These are phyloP conservation scores for Sequoia sempervirens DNA, from an alignment of 75 land plant species.

Conservation along the genomic window DNA sequence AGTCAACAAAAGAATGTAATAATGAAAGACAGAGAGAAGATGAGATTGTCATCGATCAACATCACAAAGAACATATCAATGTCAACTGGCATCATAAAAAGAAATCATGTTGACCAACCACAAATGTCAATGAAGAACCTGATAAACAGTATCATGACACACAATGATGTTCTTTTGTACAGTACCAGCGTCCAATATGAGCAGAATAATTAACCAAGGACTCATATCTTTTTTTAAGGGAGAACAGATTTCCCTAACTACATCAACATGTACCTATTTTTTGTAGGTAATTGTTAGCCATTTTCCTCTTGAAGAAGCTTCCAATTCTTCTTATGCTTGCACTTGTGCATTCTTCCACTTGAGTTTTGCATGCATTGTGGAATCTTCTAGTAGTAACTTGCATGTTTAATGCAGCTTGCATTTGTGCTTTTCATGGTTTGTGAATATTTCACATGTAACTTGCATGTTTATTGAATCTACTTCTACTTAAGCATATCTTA, in stretches of 20 bases:
- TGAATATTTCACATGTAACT: too few species aligned
- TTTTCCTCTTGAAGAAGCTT: too few species aligned
- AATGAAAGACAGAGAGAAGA: not conserved
- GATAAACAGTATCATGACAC: not conserved
- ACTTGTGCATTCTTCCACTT: too few species aligned
- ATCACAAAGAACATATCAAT: not conserved
- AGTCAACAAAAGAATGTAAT: not conserved
- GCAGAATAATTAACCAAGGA: not conserved
- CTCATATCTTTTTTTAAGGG: not conserved
- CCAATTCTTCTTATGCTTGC: too few species aligned
- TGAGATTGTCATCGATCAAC: not conserved
- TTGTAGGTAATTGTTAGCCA: too few species aligned
- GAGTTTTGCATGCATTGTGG: too few species aligned
- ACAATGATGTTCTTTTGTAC: not conserved
- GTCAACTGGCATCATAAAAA: not conserved
- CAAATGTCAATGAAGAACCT: not conserved
- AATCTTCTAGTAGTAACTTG: too few species aligned
- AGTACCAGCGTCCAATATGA: not conserved
- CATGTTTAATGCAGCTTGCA: too few species aligned
- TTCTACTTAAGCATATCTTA: too few species aligned
- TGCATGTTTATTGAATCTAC: too few species aligned
- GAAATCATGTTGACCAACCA: not conserved
- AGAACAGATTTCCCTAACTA: not conserved
- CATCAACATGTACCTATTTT: too few species aligned
- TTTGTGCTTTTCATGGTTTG: too few species aligned